Conservation (phyloP, 164 flowering plant genomes). For the Santalum album region DNA sequence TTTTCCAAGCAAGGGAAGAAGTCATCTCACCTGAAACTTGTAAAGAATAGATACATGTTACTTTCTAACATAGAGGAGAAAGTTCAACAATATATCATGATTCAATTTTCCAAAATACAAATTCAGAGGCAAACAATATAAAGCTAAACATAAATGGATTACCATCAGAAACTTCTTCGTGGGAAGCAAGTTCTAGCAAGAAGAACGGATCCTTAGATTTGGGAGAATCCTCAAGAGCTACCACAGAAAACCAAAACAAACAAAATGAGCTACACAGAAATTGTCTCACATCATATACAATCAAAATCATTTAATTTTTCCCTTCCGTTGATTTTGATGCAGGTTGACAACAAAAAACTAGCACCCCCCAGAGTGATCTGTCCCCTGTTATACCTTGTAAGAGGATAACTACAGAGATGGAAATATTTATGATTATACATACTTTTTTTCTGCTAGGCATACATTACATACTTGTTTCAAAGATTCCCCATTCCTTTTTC, state of each 20-base stretch:
- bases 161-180: constrained; percentile 24
- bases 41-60: not conserved
- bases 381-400: too few relatives aligned
- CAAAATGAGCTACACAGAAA: constrained; percentile 24
- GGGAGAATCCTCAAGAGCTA: constrained; percentile 42
- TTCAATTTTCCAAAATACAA: too few relatives aligned
- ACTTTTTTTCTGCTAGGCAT: too few relatives aligned
- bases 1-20: constrained; percentile 36
- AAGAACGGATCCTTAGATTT: constrained; percentile 40
- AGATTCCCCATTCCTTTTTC: constrained; percentile 45
- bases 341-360: too few relatives aligned
- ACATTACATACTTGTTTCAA: constrained; percentile 40
- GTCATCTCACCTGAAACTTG: constrained; percentile 22
- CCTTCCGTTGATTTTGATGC: too few relatives aligned
- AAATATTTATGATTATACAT: too few relatives aligned
- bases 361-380: too few relatives aligned
- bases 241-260: constrained; percentile 7
- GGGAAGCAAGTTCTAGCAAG: constrained; percentile 26
- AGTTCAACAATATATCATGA: too few relatives aligned
- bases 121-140: too few relatives aligned
- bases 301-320: too few relatives aligned
- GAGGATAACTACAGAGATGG: too few relatives aligned
- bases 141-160: not conserved
- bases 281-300: too few relatives aligned
- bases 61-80: not conserved